phyloP scores from a whole-genome alignment of 2,329 filamentous ascomycete genomes.

The Trichoderma arundinaceum region DNA sequence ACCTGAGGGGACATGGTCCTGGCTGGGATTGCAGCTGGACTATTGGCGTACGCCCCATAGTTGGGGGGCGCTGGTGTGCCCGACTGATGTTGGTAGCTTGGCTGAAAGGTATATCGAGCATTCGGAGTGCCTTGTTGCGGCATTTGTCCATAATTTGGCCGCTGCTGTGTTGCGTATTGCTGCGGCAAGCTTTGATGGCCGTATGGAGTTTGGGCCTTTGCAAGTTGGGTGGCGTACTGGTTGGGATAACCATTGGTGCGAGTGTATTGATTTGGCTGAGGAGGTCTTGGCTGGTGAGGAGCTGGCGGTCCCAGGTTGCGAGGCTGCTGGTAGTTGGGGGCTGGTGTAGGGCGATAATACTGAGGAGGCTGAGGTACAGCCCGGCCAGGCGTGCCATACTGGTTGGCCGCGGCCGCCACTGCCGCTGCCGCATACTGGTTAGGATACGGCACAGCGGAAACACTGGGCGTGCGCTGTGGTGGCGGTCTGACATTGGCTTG shows the following conservation, averaged over 20 bases:
- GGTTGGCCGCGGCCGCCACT: slow-evolving; percentile 37
- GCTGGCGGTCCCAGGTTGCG: slow-evolving; percentile 43
- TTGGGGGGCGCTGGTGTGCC: slow-evolving; percentile 47
- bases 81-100: slow-evolving; percentile 47
- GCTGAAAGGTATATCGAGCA: slow-evolving; percentile 51
- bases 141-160: slow-evolving; percentile 52
- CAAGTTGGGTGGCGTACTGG: slow-evolving; percentile 56
- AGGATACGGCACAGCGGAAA: slow-evolving; percentile 49
- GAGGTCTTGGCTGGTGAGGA: slow-evolving; percentile 40
- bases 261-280: slow-evolving; percentile 55
- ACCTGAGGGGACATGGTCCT: slow-evolving; percentile 55
- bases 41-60: slow-evolving; percentile 52
- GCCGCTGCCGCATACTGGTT: slow-evolving; percentile 49
- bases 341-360: slow-evolving; percentile 49
- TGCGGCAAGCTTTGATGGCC: slow-evolving; percentile 57
- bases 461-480: slow-evolving; percentile 48
- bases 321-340: slow-evolving; percentile 53
- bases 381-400: slow-evolving; percentile 56
- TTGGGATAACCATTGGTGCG: slow-evolving; percentile 55
- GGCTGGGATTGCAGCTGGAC: slow-evolving; percentile 46
- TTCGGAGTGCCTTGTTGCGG: slow-evolving; percentile 51
- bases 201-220: slow-evolving; percentile 59
- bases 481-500: slow-evolving; percentile 45
- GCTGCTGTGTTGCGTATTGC: slow-evolving; percentile 55
- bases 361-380: slow-evolving; percentile 53